A percentile compares a stretch with the other conserved stretches of the same genome.
phyloP scores from a whole-genome alignment of 306 rosid genomes.

The Betula pendula region DNA sequence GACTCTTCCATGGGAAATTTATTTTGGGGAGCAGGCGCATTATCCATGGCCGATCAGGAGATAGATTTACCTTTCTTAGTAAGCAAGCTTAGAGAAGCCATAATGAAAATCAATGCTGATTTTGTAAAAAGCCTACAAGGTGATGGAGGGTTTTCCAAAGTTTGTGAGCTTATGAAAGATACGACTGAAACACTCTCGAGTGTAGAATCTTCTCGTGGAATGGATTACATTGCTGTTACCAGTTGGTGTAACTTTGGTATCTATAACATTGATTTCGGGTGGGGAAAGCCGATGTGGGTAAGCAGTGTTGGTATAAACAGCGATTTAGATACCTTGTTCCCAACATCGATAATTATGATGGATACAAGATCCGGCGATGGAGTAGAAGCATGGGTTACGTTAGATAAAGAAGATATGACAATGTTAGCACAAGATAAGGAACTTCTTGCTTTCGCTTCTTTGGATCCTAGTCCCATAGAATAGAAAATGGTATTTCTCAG shows the following conservation, averaged over 20 bases:
- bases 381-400: conserved; percentile 19
- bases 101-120: neutral
- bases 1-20: conserved; percentile 13
- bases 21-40: neutral
- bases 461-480: conserved; percentile 19
- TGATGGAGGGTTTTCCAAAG: neutral
- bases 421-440: neutral
- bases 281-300: conserved; percentile 22
- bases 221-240: conserved; percentile 12
- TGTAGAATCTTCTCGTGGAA: neutral
- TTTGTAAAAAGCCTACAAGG: neutral
- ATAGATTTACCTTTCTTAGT: neutral
- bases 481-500: neutral
- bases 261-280: conserved; percentile 20
- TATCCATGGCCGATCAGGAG: neutral
- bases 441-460: conserved; percentile 18
- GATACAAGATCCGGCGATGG: conserved; percentile 3
- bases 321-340: neutral
- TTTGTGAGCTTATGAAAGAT: neutral
- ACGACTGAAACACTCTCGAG: neutral
- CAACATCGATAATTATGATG: neutral
- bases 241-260: conserved; percentile 18
- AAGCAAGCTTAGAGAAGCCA: conserved; percentile 9
- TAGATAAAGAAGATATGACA: conserved; percentile 3
- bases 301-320: neutral